Conservation (phyloP, 192 early-diverging fungal genomes). For the Coemansia sp. region DNA sequence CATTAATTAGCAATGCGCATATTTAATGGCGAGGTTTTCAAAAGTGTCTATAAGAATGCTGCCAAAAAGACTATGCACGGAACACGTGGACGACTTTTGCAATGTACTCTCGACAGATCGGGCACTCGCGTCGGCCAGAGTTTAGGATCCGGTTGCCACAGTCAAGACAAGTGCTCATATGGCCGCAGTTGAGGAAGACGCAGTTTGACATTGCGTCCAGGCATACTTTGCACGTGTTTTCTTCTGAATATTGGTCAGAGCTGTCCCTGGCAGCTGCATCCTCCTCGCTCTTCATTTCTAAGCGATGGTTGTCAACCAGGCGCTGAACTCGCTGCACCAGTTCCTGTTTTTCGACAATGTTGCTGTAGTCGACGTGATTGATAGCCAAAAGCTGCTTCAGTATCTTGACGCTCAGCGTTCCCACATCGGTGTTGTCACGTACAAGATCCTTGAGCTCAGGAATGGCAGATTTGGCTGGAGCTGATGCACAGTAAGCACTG, state of each 20-base stretch:
- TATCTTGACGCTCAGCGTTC: slow-evolving; percentile 62
- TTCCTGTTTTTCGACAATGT: slow-evolving; percentile 75
- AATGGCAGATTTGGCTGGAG: neutral
- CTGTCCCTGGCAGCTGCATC: slow-evolving; percentile 16
- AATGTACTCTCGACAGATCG: slow-evolving; percentile 77
- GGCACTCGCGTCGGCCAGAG: slow-evolving; percentile 68
- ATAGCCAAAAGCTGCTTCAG: slow-evolving; percentile 67
- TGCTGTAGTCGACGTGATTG: slow-evolving; percentile 66
- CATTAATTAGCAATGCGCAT: too few species aligned
- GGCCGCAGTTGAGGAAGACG: slow-evolving; percentile 83
- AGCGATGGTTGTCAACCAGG: slow-evolving; percentile 61
- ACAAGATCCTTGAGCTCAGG: slow-evolving; percentile 45
- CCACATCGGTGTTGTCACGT: slow-evolving; percentile 51
- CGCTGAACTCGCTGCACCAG: slow-evolving; percentile 65
- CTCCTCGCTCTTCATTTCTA: slow-evolving; percentile 55
- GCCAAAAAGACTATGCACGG: slow-evolving; percentile 48
- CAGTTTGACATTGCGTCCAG: slow-evolving; percentile 78
- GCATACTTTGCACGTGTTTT: slow-evolving; percentile 79
- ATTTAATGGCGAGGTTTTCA: neutral
- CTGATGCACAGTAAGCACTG: neutral
- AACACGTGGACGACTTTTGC: slow-evolving; percentile 69
- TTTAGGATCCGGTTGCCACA: slow-evolving; percentile 61
- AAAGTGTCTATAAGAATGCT: neutral
- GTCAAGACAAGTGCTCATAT: slow-evolving; percentile 81
- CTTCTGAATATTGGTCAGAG: slow-evolving; percentile 48